Percentiles rank a stretch among this genome's conserved stretches.
These are phyloP conservation scores for Canavalia ensiformis DNA, from an alignment of 306 rosid species.

Conservation along the genomic window DNA sequence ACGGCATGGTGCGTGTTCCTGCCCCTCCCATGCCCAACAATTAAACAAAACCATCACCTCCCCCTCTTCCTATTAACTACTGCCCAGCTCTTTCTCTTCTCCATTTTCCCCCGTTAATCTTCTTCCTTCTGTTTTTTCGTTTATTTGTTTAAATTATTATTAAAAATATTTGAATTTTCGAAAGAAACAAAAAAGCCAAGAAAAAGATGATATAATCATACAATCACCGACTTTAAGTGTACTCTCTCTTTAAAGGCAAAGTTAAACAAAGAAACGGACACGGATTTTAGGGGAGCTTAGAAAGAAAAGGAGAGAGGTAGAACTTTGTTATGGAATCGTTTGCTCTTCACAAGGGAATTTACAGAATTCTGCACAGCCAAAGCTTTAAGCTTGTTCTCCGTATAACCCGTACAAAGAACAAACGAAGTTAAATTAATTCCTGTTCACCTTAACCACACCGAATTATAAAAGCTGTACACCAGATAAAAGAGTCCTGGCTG, in stretches of 20 bases:
- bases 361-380: slow-evolving; percentile 51
- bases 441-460: slow-evolving; percentile 34
- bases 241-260: slow-evolving; percentile 44
- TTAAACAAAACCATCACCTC: slow-evolving; percentile 36
- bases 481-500: slow-evolving; percentile 41
- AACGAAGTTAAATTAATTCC: slow-evolving; percentile 39
- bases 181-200: background rate
- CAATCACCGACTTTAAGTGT: slow-evolving; percentile 49
- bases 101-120: slow-evolving; percentile 37
- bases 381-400: slow-evolving; percentile 23
- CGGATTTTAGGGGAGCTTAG: slow-evolving; percentile 50
- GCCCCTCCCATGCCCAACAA: slow-evolving; percentile 45
- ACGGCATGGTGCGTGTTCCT: slow-evolving; percentile 52
- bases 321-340: slow-evolving; percentile 41
- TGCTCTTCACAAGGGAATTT: slow-evolving; percentile 56
- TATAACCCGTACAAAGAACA: slow-evolving; percentile 57
- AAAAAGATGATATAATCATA: slow-evolving; percentile 36
- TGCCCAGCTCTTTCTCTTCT: slow-evolving; percentile 14
- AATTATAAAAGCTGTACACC: slow-evolving; percentile 59
- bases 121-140: background rate
- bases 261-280: slow-evolving; percentile 52
- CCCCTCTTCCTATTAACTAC: background rate
- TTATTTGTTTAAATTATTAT: background rate
- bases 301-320: slow-evolving; percentile 31
- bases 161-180: background rate